Evolutionary conservation across 768 basidiomycete genomes (phyloP), one percentile per base, ranked within the genome.

Genomic region (Trametes cingulata): DNA sequence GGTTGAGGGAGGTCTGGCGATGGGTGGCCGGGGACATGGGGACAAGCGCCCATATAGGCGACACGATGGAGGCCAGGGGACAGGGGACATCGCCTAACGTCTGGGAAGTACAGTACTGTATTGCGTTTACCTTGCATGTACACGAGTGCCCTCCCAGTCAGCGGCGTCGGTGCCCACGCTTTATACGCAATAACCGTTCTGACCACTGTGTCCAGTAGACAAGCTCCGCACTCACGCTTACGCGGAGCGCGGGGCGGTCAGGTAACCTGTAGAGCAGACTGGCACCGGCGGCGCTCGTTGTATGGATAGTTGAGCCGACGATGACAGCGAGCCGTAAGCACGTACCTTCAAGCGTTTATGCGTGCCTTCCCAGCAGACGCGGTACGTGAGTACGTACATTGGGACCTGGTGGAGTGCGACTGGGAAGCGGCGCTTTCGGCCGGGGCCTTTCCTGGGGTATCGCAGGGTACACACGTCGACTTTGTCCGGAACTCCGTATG

Each of bases 401-500:
- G 29, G 29, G 29, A 33, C 29, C 29, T 33, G 29, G 29, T 33
- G 29, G 29, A 33, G 29, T 33, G 29, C 29, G 29, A 33, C 29
- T 40, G 52, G 17, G 39, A 35, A 33, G 36, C 50, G 53, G 53
- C 33, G 43, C 35, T 20, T 19, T 37, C 53, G 53, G 53, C 53
- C 53, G 53, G 42, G 43, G 17, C 29, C 41, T 43, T 55, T 24
- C 53, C 53, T 20, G 53, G 7, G 20, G 8, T 22, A 33, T 17
- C 27, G 40, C 6, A 2, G 14, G 22, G 3, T 42, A 10, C 36
- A 15, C 19, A 13, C 13, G 24, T 10, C 3, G 24, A 35, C 52
- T 54, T 19, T 41, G 27, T 40, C 52, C 52, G 29, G n/a, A 41
- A 41, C 51, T 52, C 39, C 39, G 41, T 52, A 52, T 52, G 51